Evolutionary conservation across 257 asterid species (phyloP), one percentile per base, ranked within the genome.

Genomic region (Fraxinus americana): DNA sequence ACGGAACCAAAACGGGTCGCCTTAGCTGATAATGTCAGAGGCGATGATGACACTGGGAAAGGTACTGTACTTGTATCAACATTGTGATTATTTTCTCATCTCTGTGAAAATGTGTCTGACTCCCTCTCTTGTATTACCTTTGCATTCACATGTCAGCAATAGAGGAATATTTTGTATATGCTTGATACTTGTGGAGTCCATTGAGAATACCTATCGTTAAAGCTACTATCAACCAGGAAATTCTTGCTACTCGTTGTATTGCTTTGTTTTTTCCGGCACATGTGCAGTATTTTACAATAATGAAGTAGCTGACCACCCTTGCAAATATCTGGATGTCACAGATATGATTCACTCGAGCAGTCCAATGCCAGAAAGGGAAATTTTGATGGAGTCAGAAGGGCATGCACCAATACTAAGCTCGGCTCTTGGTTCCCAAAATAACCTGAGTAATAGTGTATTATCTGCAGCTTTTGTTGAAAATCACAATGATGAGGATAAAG

Each of bases 11-110:
- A 85, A 81, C 87, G 74, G 76, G 61, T 72, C 69, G 67, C 70
- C 61, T 63, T 83, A 77, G 79, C 84, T 73, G 97, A 88, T 71
- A 93, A 90, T 85, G 85, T 83, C 76, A 85, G 92, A 30, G 87
- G 87, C 19, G 95, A 90, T 65, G 94, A 94, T 75, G 96, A 87
- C 63, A 57, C 74, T 65, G 84, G 87, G 79, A 92, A 90, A 89
- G 98, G 97, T 94, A 81, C 29, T 2, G 16, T 38, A 12, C 67
- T 34, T 30, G 16, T 35, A 67, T 59, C 35, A 75, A 43, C 2
- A 35, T 3, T 57, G 23, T 25, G 63, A 30, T 39, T 41, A n/a
- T 52, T 50, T 59, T 52, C 16, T 39, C 32, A 21, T 66, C 59
- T 78, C 70, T 39, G 34, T 36, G 14, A 61, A 61, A 61, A 23